Conservation (phyloP, 2,329 filamentous ascomycete species). For the Phialocephala subalpina region DNA sequence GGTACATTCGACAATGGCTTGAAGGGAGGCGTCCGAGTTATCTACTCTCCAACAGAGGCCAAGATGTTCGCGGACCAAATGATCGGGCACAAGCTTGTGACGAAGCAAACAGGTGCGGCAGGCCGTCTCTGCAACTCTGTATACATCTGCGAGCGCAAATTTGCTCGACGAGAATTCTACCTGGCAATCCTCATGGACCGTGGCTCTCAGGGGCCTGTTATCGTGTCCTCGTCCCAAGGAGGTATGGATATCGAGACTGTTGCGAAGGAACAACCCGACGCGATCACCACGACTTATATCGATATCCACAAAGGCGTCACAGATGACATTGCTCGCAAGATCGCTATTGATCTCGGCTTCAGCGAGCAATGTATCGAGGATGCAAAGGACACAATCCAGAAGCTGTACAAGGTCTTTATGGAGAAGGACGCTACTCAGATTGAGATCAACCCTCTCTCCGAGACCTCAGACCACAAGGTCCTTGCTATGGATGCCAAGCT, state of each 20-base stretch:
- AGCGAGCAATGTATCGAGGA: constrained; percentile 97
- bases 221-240: constrained; percentile 97
- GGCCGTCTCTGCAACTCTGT: constrained; percentile 97
- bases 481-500: constrained; percentile 99
- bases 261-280: constrained; percentile 96
- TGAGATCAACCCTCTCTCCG: constrained; percentile 98
- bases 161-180: constrained; percentile 98
- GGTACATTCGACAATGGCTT: constrained; percentile 97
- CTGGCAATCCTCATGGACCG: constrained; percentile 99
- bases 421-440: constrained; percentile 99
- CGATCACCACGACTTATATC: constrained; percentile 92
- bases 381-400: constrained; percentile 95
- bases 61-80: constrained; percentile 99
- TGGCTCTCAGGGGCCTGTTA: constrained; percentile 87
- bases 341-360: constrained; percentile 93
- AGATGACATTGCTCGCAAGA: constrained; percentile 89
- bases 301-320: constrained; percentile 96
- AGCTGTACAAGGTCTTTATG: constrained; percentile 98
- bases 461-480: constrained; percentile 98
- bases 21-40: constrained; percentile 97
- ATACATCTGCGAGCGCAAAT: constrained; percentile 99
- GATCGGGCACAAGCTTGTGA: constrained; percentile 99
- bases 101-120: constrained; percentile 95
- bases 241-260: constrained; percentile 99
- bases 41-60: constrained; percentile 96